Evolutionary conservation across 1,139 yeast species (phyloP).

Genomic region (Meyerozyma smithsonii): DNA sequence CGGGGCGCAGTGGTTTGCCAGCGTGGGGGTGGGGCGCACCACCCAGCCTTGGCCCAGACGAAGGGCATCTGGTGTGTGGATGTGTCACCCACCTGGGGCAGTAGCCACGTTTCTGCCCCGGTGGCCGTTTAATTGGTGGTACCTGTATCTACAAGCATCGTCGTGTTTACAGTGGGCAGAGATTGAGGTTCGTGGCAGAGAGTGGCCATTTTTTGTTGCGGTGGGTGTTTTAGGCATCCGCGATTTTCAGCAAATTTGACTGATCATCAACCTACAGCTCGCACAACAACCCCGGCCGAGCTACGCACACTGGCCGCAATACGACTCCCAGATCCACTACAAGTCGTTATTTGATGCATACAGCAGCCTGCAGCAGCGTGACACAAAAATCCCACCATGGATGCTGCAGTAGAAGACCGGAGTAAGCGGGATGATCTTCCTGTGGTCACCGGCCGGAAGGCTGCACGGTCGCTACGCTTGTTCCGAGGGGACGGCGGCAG

Average conservation of each 20-base stretch:
- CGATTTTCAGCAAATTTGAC: neutral
- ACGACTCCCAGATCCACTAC: no score
- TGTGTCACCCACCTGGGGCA: neutral
- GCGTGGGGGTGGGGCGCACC: neutral
- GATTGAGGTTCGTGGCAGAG: no score
- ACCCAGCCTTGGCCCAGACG: no score
- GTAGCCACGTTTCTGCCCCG: neutral
- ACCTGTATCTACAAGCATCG: neutral
- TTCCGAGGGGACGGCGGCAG: slow-evolving; percentile 20
- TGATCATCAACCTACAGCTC: neutral
- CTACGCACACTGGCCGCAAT: neutral
- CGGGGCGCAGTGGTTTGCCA: neutral
- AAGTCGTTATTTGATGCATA: neutral
- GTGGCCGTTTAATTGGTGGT: neutral
- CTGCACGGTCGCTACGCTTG: slow-evolving; percentile 46
- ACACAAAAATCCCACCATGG: neutral
- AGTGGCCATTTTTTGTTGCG: no score
- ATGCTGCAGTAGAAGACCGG: slow-evolving; percentile 1
- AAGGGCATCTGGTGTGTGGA: neutral
- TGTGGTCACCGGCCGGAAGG: slow-evolving; percentile 39
- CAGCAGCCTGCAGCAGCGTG: neutral
- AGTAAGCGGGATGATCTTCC: neutral
- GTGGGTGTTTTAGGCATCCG: neutral
- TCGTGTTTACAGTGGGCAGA: no score
- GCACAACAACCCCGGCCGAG: neutral